Evolutionary conservation across 2,329 filamentous ascomycete genomes (phyloP).

Genomic region (Hypoxylon sp.): DNA sequence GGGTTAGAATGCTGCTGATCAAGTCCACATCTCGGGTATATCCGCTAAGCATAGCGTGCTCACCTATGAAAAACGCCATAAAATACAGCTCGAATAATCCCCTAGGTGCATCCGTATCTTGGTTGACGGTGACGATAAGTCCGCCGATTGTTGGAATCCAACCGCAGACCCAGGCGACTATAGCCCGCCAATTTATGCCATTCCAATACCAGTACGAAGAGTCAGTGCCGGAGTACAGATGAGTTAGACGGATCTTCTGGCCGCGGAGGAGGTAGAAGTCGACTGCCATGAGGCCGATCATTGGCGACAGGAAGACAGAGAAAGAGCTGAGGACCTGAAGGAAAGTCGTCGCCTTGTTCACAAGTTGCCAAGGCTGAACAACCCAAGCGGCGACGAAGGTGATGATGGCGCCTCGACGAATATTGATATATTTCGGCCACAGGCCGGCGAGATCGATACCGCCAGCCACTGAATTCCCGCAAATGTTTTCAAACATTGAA

Average conservation of each 20-base stretch:
- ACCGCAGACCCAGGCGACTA: constrained; percentile 53
- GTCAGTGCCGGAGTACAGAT: constrained; percentile 44
- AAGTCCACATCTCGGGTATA: background rate
- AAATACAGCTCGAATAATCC: constrained; percentile 55
- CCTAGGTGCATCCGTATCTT: constrained; percentile 44
- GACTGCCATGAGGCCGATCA: constrained; percentile 49
- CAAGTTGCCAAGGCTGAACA: constrained; percentile 46
- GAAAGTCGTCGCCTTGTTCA: constrained; percentile 43
- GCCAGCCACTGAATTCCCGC: constrained; percentile 45
- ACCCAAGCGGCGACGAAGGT: constrained; percentile 44
- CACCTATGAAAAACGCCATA: constrained; percentile 55
- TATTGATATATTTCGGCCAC: constrained; percentile 44
- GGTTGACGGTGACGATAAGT: constrained; percentile 45
- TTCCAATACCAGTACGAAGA: constrained; percentile 54
- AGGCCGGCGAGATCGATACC: constrained; percentile 45
- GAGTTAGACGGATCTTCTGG: constrained; percentile 48
- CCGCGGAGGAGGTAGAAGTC: constrained; percentile 48
- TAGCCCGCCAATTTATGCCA: constrained; percentile 53
- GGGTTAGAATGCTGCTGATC: constrained; percentile 1
- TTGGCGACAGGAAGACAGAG: constrained; percentile 49
- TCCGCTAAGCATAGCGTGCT: constrained; percentile 22
- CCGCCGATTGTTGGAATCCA: constrained; percentile 54
- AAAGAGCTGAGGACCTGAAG: constrained; percentile 50
- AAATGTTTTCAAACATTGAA: constrained; percentile 52
- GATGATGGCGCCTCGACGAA: constrained; percentile 43